Conservation (phyloP, 2,329 filamentous ascomycete genomes). For the Dactylella cylindrospora region DNA sequence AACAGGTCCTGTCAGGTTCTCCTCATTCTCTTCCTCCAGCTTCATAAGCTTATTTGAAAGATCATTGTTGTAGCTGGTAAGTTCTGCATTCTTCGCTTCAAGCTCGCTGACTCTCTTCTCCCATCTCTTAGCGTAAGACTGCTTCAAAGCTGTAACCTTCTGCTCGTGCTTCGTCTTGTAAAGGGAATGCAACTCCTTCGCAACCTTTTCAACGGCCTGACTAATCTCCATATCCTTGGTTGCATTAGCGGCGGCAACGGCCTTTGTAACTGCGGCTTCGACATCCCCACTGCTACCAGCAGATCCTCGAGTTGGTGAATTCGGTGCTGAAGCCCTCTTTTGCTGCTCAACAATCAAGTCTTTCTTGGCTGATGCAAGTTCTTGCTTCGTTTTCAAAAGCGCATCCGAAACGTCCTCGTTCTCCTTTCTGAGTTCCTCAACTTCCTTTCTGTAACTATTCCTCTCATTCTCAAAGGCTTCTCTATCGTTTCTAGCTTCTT, state of each 20-base stretch:
- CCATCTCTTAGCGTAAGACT: constrained; percentile 80
- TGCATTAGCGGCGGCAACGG: constrained; percentile 48
- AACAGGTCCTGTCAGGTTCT: constrained; percentile 35
- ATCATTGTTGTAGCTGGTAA: constrained; percentile 37
- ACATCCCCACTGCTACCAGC: constrained; percentile 52
- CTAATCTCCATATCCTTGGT: constrained; percentile 70
- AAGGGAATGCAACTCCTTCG: constrained; percentile 84
- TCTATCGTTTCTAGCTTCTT: constrained; percentile 19
- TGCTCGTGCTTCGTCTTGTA: constrained; percentile 98
- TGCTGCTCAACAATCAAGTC: constrained; percentile 37
- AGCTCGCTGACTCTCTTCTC: constrained; percentile 84
- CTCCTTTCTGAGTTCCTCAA: constrained; percentile 44
- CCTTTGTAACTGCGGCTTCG: constrained; percentile 55
- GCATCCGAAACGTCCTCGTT: constrained; percentile 35
- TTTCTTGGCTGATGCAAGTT: constrained; percentile 37
- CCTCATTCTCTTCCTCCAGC: constrained; percentile 41
- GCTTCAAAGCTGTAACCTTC: constrained; percentile 87
- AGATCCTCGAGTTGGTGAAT: constrained; percentile 50
- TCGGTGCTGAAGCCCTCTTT: constrained; percentile 24
- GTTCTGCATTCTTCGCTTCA: constrained; percentile 55
- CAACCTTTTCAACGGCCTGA: constrained; percentile 82
- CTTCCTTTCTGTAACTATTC: constrained; percentile 43
- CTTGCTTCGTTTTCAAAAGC: constrained; percentile 31
- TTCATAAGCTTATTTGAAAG: constrained; percentile 39
- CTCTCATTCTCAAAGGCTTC: constrained; percentile 43